phyloP scores from a whole-genome alignment of 495 filamentous ascomycete species.

The Patellaria atrata region DNA sequence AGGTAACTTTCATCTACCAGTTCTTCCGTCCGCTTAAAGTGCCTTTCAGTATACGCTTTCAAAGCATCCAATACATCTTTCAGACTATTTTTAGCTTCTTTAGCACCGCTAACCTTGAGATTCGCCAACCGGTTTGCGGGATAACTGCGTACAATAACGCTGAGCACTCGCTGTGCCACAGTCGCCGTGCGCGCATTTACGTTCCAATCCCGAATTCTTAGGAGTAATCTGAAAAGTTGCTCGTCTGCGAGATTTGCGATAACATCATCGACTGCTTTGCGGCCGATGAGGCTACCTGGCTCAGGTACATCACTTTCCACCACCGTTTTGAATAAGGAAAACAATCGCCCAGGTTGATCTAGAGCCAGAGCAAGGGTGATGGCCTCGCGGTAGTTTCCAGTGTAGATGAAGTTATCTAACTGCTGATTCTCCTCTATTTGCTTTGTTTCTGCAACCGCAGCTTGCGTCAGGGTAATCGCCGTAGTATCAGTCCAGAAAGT shows the following conservation, averaged over 20 bases:
- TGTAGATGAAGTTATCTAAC: constrained; percentile 78
- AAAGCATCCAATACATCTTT: constrained; percentile 75
- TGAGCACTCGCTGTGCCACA: constrained; percentile 76
- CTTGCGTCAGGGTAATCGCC: constrained; percentile 54
- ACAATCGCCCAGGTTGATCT: constrained; percentile 78
- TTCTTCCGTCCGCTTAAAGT: constrained; percentile 76
- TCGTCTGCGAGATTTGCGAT: constrained; percentile 62
- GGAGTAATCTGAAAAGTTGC: constrained; percentile 65
- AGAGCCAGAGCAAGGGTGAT: constrained; percentile 83
- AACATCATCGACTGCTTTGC: constrained; percentile 71
- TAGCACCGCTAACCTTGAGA: constrained; percentile 35
- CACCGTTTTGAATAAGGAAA: constrained; percentile 68
- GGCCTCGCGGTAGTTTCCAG: constrained; percentile 74
- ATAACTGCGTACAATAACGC: constrained; percentile 62
- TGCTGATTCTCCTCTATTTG: constrained; percentile 87
- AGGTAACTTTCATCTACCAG: constrained; percentile 89
- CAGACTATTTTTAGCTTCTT: constrained; percentile 36
- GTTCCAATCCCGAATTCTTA: constrained; percentile 86
- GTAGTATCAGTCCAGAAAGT: constrained; percentile 95
- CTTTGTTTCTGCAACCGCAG: constrained; percentile 52
- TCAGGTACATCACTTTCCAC: constrained; percentile 48
- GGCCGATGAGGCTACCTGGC: constrained; percentile 49
- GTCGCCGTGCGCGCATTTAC: constrained; percentile 78
- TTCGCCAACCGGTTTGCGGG: constrained; percentile 57
- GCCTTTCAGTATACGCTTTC: constrained; percentile 76